Percentiles rank a stretch among this genome's conserved stretches.
Conservation (phyloP, 257 asterid genomes). For the Ligustrum vulgare region DNA sequence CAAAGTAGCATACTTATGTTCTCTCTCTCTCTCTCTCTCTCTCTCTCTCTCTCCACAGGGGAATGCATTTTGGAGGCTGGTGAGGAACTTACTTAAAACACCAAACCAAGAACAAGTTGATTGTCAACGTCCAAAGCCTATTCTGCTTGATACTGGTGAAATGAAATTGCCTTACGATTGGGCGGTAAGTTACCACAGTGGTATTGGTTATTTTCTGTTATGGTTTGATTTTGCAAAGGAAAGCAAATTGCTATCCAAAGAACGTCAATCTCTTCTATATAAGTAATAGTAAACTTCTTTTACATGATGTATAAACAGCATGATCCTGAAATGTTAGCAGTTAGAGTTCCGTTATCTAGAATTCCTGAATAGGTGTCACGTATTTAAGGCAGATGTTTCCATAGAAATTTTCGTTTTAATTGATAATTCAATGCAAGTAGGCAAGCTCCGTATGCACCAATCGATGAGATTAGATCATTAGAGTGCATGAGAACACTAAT, state of each 20-base stretch:
- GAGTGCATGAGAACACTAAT: not conserved
- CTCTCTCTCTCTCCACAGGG: conserved; percentile 49
- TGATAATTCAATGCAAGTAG: not conserved
- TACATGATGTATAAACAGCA: conserved; percentile 5
- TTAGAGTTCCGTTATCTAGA: not conserved
- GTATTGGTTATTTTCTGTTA: conserved; percentile 1
- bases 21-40: conserved; percentile 11
- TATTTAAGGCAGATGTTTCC: not conserved
- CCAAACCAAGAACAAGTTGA: conserved; percentile 75
- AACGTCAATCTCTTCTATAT: not conserved
- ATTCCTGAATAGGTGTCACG: not conserved
- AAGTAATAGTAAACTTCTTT: conserved; percentile 1
- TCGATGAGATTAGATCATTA: not conserved
- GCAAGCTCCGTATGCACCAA: not conserved
- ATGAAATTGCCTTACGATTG: conserved; percentile 94
- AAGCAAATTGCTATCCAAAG: not conserved
- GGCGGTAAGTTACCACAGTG: conserved; percentile 73
- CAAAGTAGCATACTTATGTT: not conserved
- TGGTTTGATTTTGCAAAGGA: not conserved
- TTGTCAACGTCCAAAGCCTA: conserved; percentile 91
- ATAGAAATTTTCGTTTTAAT: no score
- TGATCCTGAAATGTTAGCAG: not conserved
- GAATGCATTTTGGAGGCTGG: conserved; percentile 86
- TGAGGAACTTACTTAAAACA: conserved; percentile 75
- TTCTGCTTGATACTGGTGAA: conserved; percentile 97